Conservation (phyloP, 805 yeast genomes). For the Metahyphopichia silvanorum region DNA sequence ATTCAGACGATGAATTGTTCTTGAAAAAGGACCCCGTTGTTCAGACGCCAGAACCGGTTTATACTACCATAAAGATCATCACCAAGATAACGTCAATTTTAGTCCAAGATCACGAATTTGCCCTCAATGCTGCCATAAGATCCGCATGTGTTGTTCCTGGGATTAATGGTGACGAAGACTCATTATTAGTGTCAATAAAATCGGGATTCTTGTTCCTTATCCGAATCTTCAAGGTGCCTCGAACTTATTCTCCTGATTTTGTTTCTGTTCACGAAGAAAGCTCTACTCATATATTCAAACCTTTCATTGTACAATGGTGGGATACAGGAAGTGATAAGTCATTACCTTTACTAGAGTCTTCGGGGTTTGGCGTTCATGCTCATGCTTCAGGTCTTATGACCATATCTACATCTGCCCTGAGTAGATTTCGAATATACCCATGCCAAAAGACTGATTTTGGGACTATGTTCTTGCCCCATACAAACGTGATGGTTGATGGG, state of each 20-base stretch:
- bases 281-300: constrained; percentile 26
- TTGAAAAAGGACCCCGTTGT: not conserved
- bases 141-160: constrained; percentile 27
- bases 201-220: constrained; percentile 41
- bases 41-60: constrained; percentile 3
- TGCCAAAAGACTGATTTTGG: constrained; percentile 36
- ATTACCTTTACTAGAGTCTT: constrained; percentile 12
- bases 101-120: constrained; percentile 27
- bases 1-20: constrained; percentile 28
- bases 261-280: constrained; percentile 7
- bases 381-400: constrained; percentile 38
- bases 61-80: constrained; percentile 18
- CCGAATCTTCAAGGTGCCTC: constrained; percentile 35
- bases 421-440: constrained; percentile 35
- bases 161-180: constrained; percentile 24
- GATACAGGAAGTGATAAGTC: constrained; percentile 14
- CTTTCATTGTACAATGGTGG: constrained; percentile 54
- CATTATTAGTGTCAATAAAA: constrained; percentile 33
- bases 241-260: constrained; percentile 12
- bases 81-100: constrained; percentile 29
- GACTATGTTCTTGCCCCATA: constrained; percentile 31
- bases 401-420: constrained; percentile 34
- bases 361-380: constrained; percentile 25
- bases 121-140: constrained; percentile 28
- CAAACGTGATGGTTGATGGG: constrained; percentile 41